Percentiles rank a stretch among this genome's conserved stretches.
Conservation (phyloP, 2,329 filamentous ascomycete genomes). For the Lithohypha guttulata region DNA sequence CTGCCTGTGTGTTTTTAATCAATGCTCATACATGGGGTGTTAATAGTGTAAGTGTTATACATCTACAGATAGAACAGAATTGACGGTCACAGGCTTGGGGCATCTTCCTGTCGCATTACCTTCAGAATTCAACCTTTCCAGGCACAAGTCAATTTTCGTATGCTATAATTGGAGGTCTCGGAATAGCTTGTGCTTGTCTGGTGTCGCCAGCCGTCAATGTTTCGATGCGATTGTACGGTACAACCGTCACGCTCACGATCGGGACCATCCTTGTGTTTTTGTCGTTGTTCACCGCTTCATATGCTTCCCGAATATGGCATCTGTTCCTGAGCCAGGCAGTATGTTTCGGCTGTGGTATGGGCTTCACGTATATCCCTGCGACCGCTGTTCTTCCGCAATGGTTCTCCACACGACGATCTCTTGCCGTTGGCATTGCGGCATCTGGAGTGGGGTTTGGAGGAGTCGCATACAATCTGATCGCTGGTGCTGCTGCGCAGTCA, state of each 20-base stretch:
- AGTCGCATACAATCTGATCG: slow-evolving; percentile 46
- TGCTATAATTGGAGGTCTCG: slow-evolving; percentile 25
- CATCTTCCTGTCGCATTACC: slow-evolving; percentile 34
- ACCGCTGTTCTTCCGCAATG: slow-evolving; percentile 50
- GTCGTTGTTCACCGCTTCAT: slow-evolving; percentile 30
- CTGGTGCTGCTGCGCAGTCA: slow-evolving; percentile 46
- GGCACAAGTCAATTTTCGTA: slow-evolving; percentile 22
- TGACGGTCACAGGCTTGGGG: slow-evolving; percentile 26
- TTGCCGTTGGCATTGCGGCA: slow-evolving; percentile 51
- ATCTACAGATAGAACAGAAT: not conserved
- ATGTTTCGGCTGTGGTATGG: slow-evolving; percentile 53
- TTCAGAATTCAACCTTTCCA: slow-evolving; percentile 24
- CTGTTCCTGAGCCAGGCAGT: slow-evolving; percentile 51
- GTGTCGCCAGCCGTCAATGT: slow-evolving; percentile 21
- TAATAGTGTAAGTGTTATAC: slow-evolving; percentile 14
- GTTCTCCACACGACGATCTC: slow-evolving; percentile 47
- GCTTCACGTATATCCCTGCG: slow-evolving; percentile 49
- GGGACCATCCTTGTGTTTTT: slow-evolving; percentile 17
- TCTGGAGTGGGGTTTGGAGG: slow-evolving; percentile 51
- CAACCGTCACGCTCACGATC: slow-evolving; percentile 16
- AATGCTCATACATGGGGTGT: slow-evolving; percentile 27
- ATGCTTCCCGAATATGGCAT: slow-evolving; percentile 48
- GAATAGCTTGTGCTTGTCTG: slow-evolving; percentile 20
- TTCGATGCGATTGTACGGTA: slow-evolving; percentile 16
- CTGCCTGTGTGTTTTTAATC: slow-evolving; percentile 22